Evolutionary conservation across 2,329 filamentous ascomycete species (phyloP), one percentile per base, ranked within the genome.

Genomic region (Aspergillus sp.): DNA sequence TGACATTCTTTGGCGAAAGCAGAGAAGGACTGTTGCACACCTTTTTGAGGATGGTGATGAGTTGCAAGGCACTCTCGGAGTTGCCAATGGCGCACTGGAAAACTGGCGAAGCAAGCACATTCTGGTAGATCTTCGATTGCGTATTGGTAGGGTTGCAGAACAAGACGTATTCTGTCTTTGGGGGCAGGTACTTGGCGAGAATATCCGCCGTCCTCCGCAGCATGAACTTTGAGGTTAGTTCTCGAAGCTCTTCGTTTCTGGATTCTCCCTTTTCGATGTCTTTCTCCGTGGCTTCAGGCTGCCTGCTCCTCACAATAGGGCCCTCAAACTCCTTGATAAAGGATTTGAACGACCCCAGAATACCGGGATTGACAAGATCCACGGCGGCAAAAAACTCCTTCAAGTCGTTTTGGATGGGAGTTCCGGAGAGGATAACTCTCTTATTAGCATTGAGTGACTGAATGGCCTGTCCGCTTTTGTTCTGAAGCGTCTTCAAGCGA

Each of bases 11-110:
- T 2, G 79, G 74, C 43, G 80, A 79, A 7, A 91, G 76, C 9
- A 90, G 73, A 0, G 81, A 84, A 1, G 88, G 88, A 62, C 86
- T 87, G 69, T 90, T 90, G 77, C 88, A 90, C 17, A 90, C 79
- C 70, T 90, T 90, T 74, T 90, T 90, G 17, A 91, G 76, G 17
- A 90, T 80, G 15, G 85, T 90, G 66, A 90, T 90, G 14, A 90
- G 82, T 65, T 89, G 85, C 2, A 91, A 77, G 2, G 86, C 83
- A 47, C 82, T 81, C 50, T 89, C 85, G 1, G 82, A 78, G 61
- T 81, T 87, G 14, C 86, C 85, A 50, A 90, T 75, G 8, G 85
- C 84, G 33, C 78, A 80, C 50, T 84, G 81, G 64, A 90, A 90
- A 5, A 85, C 77, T 0, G 85, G 84, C 2, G 87, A 89, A 8